Percentiles rank a stretch among this genome's conserved stretches.
phyloP scores from a whole-genome alignment of 2,329 filamentous ascomycete genomes.

The Penicillium crustosum region DNA sequence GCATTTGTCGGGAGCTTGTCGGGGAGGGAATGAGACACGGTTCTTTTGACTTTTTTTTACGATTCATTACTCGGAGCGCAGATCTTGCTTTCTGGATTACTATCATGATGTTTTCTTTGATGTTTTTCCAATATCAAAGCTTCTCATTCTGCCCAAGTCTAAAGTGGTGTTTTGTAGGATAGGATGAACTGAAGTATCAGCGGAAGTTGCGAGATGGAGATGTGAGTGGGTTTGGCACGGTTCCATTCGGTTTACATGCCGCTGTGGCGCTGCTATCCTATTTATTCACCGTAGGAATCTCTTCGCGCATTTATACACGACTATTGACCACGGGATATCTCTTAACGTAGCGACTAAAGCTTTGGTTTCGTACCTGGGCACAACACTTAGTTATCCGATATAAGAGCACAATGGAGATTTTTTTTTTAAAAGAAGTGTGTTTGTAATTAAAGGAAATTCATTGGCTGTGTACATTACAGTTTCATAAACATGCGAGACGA shows the following conservation, averaged over 20 bases:
- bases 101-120: neutral
- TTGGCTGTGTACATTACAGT: slow-evolving; percentile 40
- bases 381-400: slow-evolving; percentile 27
- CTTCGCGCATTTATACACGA: neutral
- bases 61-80: slow-evolving; percentile 2
- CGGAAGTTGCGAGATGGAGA: too few species aligned
- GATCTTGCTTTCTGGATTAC: neutral
- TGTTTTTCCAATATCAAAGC: neutral
- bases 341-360: slow-evolving; percentile 19
- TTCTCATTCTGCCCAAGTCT: neutral
- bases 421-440: slow-evolving; percentile 2
- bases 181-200: neutral
- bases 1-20: slow-evolving; percentile 6
- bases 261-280: neutral
- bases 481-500: slow-evolving; percentile 28
- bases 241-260: neutral
- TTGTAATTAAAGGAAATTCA: slow-evolving; percentile 24
- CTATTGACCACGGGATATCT: neutral
- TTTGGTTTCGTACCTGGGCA: slow-evolving; percentile 32
- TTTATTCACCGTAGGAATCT: neutral
- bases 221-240: neutral
- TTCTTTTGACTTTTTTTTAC: neutral
- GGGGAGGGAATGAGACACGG: slow-evolving; percentile 7
- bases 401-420: neutral
- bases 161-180: neutral